These are phyloP conservation scores for Ilyonectria sp. DNA, from an alignment of 2,329 filamentous ascomycete species.

Conservation along the genomic window DNA sequence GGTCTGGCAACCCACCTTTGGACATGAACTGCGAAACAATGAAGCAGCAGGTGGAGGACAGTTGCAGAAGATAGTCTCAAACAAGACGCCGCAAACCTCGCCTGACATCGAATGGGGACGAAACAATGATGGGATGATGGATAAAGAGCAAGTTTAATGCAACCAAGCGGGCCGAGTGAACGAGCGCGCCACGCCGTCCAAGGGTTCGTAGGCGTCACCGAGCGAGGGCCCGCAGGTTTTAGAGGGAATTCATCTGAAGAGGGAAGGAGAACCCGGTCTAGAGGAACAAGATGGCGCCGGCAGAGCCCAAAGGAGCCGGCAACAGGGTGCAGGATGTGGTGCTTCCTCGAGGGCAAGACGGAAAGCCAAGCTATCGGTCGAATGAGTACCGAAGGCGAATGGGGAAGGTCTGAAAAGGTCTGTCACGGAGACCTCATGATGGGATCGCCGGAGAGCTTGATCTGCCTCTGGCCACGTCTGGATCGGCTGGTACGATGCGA, in stretches of 20 bases:
- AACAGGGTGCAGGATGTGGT: conserved; percentile 13
- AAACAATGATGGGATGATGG: conserved; percentile 36
- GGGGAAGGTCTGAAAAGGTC: conserved; percentile 16
- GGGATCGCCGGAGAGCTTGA: conserved; percentile 17
- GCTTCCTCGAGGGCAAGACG: conserved; percentile 12
- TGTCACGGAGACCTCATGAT: conserved; percentile 9
- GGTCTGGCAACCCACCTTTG: conserved; percentile 30
- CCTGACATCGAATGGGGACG: conserved; percentile 26
- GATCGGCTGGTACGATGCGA: conserved; percentile 31
- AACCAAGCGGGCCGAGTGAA: conserved; percentile 17
- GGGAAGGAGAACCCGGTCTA: conserved; percentile 12
- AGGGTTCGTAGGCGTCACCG: conserved; percentile 5
- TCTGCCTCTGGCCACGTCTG: conserved; percentile 32
- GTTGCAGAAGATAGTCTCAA: conserved; percentile 8
- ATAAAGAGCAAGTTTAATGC: conserved; percentile 11
- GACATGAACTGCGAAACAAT: conserved; percentile 22
- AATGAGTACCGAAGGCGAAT: conserved; percentile 29
- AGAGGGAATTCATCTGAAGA: conserved; percentile 22
- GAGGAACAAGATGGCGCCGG: conserved; percentile 9
- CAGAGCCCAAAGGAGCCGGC: conserved; percentile 18
- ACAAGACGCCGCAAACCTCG: conserved; percentile 22
- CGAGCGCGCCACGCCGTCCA: conserved; percentile 22
- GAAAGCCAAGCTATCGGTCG: conserved; percentile 28
- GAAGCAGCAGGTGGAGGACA: conserved; percentile 13
- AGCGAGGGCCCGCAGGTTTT: conserved; percentile 22